Evolutionary conservation across 306 rosid genomes (phyloP).

Genomic region (Cucurbita pepo): DNA sequence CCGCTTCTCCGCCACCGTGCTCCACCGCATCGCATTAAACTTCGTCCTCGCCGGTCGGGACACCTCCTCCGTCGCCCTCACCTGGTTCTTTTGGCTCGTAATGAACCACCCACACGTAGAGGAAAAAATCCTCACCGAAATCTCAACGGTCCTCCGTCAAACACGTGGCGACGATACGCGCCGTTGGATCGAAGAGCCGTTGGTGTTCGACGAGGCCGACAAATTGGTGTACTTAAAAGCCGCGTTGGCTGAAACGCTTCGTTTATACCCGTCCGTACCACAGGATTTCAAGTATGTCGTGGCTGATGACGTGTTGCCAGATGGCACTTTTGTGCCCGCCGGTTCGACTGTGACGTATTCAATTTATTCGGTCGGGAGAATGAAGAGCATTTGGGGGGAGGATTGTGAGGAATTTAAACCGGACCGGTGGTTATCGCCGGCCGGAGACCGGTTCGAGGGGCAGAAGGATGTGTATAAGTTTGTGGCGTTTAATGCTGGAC

Average conservation of each 20-base stretch:
- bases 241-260: constrained; percentile 63
- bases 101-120: constrained; percentile 53
- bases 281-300: constrained; percentile 62
- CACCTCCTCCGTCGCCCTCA: constrained; percentile 85
- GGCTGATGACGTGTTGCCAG: constrained; percentile 63
- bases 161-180: constrained; percentile 40
- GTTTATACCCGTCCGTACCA: constrained; percentile 84
- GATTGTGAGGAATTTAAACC: constrained; percentile 88
- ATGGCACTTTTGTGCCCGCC: constrained; percentile 63
- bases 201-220: constrained; percentile 70
- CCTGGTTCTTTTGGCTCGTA: constrained; percentile 95
- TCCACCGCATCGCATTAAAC: constrained; percentile 67
- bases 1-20: constrained; percentile 18
- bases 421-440: constrained; percentile 60
- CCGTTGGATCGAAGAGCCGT: constrained; percentile 55
- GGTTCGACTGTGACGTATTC: constrained; percentile 96
- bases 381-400: constrained; percentile 90
- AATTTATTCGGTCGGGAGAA: constrained; percentile 72
- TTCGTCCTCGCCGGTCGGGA: constrained; percentile 95
- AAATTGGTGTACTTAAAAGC: constrained; percentile 63
- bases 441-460: constrained; percentile 59
- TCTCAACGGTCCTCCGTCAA: constrained; percentile 19
- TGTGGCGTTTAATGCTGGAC: constrained; percentile 87
- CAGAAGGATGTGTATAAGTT: constrained; percentile 61
- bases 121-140: constrained; percentile 38